Percentiles rank a stretch among this genome's conserved stretches.
Evolutionary conservation across 1,284 basidiomycete genomes (phyloP).

Genomic region (Porogramme epimiltina): DNA sequence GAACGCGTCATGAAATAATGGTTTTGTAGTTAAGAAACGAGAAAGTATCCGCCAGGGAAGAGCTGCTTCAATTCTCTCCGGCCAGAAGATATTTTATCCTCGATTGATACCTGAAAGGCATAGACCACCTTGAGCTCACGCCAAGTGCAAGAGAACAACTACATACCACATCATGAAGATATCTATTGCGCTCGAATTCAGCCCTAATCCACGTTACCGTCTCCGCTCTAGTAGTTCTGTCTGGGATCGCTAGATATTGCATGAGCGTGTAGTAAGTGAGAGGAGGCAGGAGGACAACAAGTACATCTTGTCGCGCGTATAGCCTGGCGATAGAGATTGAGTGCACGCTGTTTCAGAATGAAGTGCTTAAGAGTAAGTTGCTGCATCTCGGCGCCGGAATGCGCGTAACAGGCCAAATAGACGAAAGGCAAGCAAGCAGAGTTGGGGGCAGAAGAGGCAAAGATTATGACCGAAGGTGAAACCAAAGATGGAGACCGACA

Average conservation of each 20-base stretch:
- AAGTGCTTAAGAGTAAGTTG: conserved; percentile 66
- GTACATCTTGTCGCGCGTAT: conserved; percentile 70
- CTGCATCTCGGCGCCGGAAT: conserved; percentile 16
- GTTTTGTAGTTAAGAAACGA: neutral
- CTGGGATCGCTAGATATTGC: conserved; percentile 55
- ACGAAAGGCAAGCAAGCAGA: neutral
- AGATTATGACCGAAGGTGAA: neutral
- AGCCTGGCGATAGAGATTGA: conserved; percentile 64
- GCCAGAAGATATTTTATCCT: conserved; percentile 42
- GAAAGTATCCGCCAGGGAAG: conserved; percentile 28
- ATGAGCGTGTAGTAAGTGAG: conserved; percentile 10
- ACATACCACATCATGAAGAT: conserved; percentile 59
- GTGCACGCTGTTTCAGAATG: conserved; percentile 61
- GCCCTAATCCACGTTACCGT: conserved; percentile 71
- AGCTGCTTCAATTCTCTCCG: conserved; percentile 59
- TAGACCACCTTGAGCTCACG: neutral
- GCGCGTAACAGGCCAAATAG: neutral
- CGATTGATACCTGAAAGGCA: conserved; percentile 27
- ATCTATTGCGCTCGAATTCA: conserved; percentile 67
- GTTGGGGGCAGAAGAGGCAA: neutral
- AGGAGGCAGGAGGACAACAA: conserved; percentile 9
- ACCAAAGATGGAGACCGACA: neutral
- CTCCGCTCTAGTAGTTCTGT: conserved; percentile 59
- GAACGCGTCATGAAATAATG: too few relatives aligned
- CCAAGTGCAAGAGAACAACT: too few relatives aligned